Base-by-base conservation (phyloP, 176 grass and related monocot genomes). In the Cocos nucifera region DNA sequence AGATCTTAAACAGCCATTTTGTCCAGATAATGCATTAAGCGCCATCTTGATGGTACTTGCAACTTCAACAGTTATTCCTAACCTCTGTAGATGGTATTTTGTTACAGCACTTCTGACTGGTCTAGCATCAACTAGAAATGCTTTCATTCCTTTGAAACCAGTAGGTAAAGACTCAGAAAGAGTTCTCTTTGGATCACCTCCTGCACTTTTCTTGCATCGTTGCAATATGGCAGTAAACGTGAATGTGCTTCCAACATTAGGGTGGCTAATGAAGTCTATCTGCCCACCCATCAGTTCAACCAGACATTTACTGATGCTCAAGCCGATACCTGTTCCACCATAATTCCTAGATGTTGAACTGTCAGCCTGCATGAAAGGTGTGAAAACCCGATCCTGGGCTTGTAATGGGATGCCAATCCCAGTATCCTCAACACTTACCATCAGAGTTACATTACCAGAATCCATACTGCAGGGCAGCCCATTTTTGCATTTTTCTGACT, bases 281-380 rank as follows among this genome's bases (percentile, higher is more conserved):
- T 85, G 77, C 15, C 92, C 92, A 0, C 70, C 78, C 92, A 97
- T 97, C 65, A 97, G 77, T 88, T 85, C 92, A 24, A 83, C 91
- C 50, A 96, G 72, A 71, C 87, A 97, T 78, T 97, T 97, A 73
- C 80, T 88, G 62, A 97, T 97, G 67, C 87, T 97, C 83, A 97
- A 78, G 63, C 87, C 92, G 62, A 97, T 97, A 32, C 92, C 92
- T 50, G 92, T 97, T 63, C 92, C 92, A 58, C 92, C 87, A 73
- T 97, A 91, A 30, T 77, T 97, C 62, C 92, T 84, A 58, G 92
- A 97, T 73, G 92, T 91, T 53, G 92, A 97, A 75, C 92, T 97
- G 69, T 97, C 87, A 19, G 78, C 87, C 61, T 97, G 92, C 92
- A 97, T 97, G 59, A 97, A 97, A 57, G 92, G 92, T 5, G 70